Conservation (phyloP, 257 asterid genomes). For the Fraxinus quadrangulata region DNA sequence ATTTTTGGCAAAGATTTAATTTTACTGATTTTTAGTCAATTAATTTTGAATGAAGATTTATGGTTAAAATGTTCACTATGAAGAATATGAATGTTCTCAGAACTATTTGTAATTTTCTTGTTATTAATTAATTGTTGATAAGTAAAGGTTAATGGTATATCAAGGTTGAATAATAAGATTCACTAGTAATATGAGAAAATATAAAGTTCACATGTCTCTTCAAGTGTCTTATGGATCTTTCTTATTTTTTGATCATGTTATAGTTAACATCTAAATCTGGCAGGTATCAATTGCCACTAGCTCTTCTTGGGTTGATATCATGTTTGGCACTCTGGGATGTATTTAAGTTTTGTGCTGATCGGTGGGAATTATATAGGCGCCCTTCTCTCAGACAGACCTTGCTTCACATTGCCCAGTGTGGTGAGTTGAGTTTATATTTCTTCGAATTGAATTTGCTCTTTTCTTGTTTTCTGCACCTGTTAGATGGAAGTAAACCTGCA, state of each 20-base stretch:
- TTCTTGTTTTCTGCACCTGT: constrained; percentile 7
- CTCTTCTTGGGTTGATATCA: constrained; percentile 70
- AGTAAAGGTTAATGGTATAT: background rate
- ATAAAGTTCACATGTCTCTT: background rate
- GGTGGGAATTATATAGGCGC: constrained; percentile 57
- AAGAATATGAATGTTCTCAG: background rate
- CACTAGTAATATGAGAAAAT: background rate
- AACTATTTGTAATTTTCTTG: background rate
- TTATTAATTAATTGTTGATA: background rate
- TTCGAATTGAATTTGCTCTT: background rate
- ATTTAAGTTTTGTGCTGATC: constrained; percentile 56
- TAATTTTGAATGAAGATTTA: background rate
- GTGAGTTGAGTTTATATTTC: constrained; percentile 52
- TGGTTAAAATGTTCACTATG: background rate
- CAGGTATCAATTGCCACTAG: constrained; percentile 87
- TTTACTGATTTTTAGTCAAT: background rate
- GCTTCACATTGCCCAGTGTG: constrained; percentile 68
- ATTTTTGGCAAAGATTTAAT: background rate
- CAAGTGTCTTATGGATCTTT: background rate
- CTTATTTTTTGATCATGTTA: background rate
- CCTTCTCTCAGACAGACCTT: constrained; percentile 51
- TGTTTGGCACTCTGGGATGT: constrained; percentile 87
- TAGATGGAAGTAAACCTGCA: background rate
- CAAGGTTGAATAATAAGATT: background rate
- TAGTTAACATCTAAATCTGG: constrained; percentile 9